These are phyloP conservation scores for Cercophora samala DNA, from an alignment of 495 filamentous ascomycete genomes.

Conservation along the genomic window DNA sequence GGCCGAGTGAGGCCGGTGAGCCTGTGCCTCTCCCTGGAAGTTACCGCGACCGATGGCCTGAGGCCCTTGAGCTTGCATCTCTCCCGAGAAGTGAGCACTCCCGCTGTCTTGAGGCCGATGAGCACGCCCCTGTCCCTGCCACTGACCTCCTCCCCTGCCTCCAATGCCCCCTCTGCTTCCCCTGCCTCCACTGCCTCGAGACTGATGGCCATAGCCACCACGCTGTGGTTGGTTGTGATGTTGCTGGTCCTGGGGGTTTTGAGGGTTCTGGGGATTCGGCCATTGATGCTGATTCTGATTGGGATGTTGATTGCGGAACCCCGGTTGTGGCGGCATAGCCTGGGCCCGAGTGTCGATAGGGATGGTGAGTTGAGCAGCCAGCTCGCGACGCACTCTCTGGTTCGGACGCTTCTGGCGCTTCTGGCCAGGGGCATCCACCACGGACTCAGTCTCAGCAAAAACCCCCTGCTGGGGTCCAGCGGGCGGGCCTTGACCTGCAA, in stretches of 20 bases:
- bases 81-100: neutral
- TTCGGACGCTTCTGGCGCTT: slow-evolving; percentile 48
- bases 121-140: too few relatives aligned
- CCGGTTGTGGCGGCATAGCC: slow-evolving; percentile 14
- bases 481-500: neutral
- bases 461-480: neutral
- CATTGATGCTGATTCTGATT: too few relatives aligned
- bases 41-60: neutral
- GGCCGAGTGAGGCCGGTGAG: slow-evolving; percentile 26
- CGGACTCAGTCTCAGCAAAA: neutral
- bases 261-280: too few relatives aligned
- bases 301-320: slow-evolving; percentile 4
- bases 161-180: neutral
- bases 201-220: neutral
- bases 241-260: too few relatives aligned
- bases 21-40: neutral
- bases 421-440: slow-evolving; percentile 8
- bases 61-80: slow-evolving; percentile 9
- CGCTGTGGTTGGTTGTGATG: slow-evolving; percentile 19
- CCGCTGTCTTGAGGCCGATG: neutral
- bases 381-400: slow-evolving; percentile 54
- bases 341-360: slow-evolving; percentile 44
- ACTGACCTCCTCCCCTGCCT: slow-evolving; percentile 3
- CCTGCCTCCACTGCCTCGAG: slow-evolving; percentile 7
- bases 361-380: slow-evolving; percentile 51